phyloP scores from a whole-genome alignment of 2,329 filamentous ascomycete genomes.

The Neofusicoccum umdonicola region DNA sequence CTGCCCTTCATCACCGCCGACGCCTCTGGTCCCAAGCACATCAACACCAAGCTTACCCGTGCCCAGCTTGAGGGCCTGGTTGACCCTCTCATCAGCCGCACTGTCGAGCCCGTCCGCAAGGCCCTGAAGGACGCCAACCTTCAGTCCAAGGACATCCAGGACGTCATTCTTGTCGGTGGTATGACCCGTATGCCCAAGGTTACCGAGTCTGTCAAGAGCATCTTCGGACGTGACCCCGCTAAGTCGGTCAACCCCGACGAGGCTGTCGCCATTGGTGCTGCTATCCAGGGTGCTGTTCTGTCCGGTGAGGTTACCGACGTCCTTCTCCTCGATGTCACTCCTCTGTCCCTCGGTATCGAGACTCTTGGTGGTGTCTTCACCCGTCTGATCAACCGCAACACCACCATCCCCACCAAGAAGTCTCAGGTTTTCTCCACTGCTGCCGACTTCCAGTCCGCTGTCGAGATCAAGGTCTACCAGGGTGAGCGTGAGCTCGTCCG shows the following conservation, averaged over 20 bases:
- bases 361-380: slow-evolving; percentile 98
- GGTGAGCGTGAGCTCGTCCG: slow-evolving; percentile 98
- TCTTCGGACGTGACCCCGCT: slow-evolving; percentile 93
- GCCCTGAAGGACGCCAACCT: slow-evolving; percentile 94
- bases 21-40: slow-evolving; percentile 93
- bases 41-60: slow-evolving; percentile 91
- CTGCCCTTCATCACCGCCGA: slow-evolving; percentile 98
- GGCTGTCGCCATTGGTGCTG: slow-evolving; percentile 95
- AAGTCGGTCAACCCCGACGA: slow-evolving; percentile 99
- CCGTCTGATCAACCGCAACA: slow-evolving; percentile 97
- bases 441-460: slow-evolving; percentile 96
- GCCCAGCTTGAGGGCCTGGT: slow-evolving; percentile 91
- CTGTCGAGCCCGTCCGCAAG: slow-evolving; percentile 91
- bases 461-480: slow-evolving; percentile 99
- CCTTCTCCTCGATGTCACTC: slow-evolving; percentile 90
- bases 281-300: slow-evolving; percentile 94
- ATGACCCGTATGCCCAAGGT: slow-evolving; percentile 99
- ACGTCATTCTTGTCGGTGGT: slow-evolving; percentile 96
- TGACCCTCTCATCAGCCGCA: slow-evolving; percentile 81
- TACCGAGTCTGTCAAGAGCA: slow-evolving; percentile 88
- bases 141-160: slow-evolving; percentile 89
- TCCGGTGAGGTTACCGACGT: slow-evolving; percentile 96
- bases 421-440: slow-evolving; percentile 97
- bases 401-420: slow-evolving; percentile 98
- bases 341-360: slow-evolving; percentile 96